These are phyloP conservation scores for Fusarium armeniacum DNA, from an alignment of 2,329 filamentous ascomycete genomes.

Conservation along the genomic window DNA sequence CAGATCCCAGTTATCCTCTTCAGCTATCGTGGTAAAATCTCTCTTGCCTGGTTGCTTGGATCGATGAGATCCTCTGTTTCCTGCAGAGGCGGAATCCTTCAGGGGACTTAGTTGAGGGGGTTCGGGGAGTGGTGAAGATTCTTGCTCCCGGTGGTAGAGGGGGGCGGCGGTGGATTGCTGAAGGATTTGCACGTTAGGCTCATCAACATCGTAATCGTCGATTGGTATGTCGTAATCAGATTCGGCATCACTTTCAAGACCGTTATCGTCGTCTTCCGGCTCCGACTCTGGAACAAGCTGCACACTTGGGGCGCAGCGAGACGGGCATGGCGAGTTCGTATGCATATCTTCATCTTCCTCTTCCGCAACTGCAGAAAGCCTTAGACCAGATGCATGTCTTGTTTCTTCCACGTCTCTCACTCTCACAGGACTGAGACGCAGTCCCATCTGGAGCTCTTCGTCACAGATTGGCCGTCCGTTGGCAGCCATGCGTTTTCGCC, in stretches of 20 bases:
- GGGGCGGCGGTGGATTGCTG: constrained; percentile 58
- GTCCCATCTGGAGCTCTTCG: constrained; percentile 76
- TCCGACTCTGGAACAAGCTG: constrained; percentile 36
- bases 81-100: constrained; percentile 65
- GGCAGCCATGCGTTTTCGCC: constrained; percentile 84
- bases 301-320: constrained; percentile 38
- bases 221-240: constrained; percentile 62
- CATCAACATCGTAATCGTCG: constrained; percentile 59
- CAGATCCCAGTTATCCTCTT: constrained; percentile 64
- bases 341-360: constrained; percentile 57
- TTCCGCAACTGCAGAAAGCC: constrained; percentile 63
- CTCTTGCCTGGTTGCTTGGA: constrained; percentile 52
- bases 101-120: constrained; percentile 66
- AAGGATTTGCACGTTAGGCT: constrained; percentile 62
- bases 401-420: constrained; percentile 67
- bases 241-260: constrained; percentile 56
- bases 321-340: constrained; percentile 51
- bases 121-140: constrained; percentile 62
- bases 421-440: constrained; percentile 73
- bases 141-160: constrained; percentile 48
- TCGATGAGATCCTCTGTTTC: constrained; percentile 59
- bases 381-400: constrained; percentile 54
- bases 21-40: constrained; percentile 62
- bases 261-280: constrained; percentile 47
- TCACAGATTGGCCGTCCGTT: constrained; percentile 78